Evolutionary conservation across 257 asterid species (phyloP).

Genomic region (Nicotiana noctiflora): DNA sequence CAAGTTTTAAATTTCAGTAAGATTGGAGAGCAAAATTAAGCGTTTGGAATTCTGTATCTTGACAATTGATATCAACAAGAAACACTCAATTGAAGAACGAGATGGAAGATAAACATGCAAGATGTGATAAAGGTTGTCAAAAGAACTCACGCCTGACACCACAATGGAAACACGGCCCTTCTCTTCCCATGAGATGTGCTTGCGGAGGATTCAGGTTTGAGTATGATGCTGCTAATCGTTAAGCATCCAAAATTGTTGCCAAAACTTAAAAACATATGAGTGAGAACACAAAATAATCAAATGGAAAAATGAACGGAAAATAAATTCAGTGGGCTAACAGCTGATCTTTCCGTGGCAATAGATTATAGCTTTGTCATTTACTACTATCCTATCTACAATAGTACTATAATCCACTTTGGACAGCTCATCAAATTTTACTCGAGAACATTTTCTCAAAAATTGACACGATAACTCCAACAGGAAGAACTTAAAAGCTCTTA

Average conservation of each 20-base stretch:
- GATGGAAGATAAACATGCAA: background rate
- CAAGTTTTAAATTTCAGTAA: background rate
- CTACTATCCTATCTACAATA: background rate
- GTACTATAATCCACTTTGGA: background rate
- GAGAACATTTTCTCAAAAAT: background rate
- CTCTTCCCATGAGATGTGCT: conserved; percentile 8
- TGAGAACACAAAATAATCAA: background rate
- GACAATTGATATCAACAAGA: background rate
- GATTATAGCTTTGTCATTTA: background rate
- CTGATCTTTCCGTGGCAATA: background rate
- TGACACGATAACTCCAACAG: background rate
- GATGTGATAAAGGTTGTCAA: background rate
- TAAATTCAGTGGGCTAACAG: background rate
- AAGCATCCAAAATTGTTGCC: background rate
- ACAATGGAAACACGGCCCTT: conserved; percentile 21
- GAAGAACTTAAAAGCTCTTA: background rate
- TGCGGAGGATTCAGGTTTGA: background rate
- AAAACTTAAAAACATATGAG: background rate
- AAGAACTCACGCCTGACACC: conserved; percentile 14
- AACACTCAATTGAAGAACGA: background rate
- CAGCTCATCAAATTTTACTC: background rate
- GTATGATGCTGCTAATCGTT: background rate
- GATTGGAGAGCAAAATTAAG: background rate
- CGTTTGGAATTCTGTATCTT: background rate
- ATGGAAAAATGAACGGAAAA: too few species aligned